Evolutionary conservation across 2,329 filamentous ascomycete species (phyloP).

Genomic region (Talaromyces albobiverticillius): DNA sequence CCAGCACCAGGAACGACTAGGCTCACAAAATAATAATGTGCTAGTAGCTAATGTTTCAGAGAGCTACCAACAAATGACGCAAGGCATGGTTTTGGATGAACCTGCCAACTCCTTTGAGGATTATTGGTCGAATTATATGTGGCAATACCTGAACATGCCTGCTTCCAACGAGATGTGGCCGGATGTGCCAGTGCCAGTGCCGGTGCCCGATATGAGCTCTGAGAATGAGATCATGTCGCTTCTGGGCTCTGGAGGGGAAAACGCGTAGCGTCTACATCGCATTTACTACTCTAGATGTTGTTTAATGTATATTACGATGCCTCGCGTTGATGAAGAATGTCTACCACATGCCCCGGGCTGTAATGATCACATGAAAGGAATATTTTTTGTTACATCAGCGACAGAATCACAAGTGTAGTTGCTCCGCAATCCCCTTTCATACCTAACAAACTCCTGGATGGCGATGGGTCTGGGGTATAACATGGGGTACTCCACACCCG

Average conservation of each 20-base stretch:
- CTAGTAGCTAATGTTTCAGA: background rate
- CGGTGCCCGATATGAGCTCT: background rate
- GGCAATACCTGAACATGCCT: conserved; percentile 50
- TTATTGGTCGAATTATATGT: conserved; percentile 60
- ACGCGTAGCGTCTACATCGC: background rate
- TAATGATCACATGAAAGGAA: too few species aligned
- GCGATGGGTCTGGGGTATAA: too few species aligned
- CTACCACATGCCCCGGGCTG: too few species aligned
- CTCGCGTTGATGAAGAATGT: too few species aligned
- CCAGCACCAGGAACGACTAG: background rate
- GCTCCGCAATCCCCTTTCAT: too few species aligned
- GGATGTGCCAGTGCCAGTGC: too few species aligned
- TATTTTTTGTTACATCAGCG: too few species aligned
- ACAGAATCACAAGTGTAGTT: too few species aligned
- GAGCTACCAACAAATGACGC: conserved; percentile 4
- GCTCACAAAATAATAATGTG: background rate
- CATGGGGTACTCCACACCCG: background rate
- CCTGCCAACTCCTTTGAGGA: conserved; percentile 34
- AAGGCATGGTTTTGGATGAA: conserved; percentile 3
- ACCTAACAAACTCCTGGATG: too few species aligned
- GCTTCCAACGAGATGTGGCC: conserved; percentile 51
- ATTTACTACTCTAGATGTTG: background rate
- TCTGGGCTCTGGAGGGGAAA: background rate
- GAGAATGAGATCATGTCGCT: background rate
- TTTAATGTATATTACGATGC: conserved; percentile 1